Conservation (phyloP, 306 rosid genomes). For the Sophora flavescens region DNA sequence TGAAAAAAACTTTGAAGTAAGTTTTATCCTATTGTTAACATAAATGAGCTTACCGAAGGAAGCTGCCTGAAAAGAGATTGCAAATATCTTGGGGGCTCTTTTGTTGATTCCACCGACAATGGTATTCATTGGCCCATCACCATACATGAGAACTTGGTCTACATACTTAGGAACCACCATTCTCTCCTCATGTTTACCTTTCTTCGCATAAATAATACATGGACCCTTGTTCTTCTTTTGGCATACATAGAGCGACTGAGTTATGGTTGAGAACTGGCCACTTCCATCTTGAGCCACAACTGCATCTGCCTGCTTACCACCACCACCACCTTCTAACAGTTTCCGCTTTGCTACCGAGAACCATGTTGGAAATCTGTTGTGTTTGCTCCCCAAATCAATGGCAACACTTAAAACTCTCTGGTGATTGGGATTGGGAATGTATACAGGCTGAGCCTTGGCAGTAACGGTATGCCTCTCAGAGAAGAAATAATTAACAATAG, state of each 20-base stretch:
- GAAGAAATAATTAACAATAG: constrained; percentile 36
- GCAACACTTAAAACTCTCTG: not conserved
- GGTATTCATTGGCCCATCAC: constrained; percentile 43
- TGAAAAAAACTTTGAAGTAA: too few relatives aligned
- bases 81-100: not conserved
- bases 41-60: constrained; percentile 47
- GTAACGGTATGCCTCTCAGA: not conserved
- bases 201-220: constrained; percentile 43
- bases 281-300: constrained; percentile 48
- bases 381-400: not conserved
- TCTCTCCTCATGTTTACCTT: constrained; percentile 42
- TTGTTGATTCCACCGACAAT: constrained; percentile 36
- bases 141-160: constrained; percentile 43
- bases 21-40: too few relatives aligned
- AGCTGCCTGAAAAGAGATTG: constrained; percentile 34
- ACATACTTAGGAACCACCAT: constrained; percentile 44
- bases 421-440: not conserved
- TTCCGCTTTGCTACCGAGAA: not conserved
- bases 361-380: not conserved
- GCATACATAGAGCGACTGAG: constrained; percentile 36
- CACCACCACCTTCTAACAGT: not conserved
- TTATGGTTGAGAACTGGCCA: constrained; percentile 37
- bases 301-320: not conserved
- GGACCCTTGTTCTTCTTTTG: not conserved
- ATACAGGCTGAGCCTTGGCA: not conserved